A percentile compares a stretch with the other conserved stretches of the same genome.
phyloP scores from a whole-genome alignment of 1,284 basidiomycete species.

The Entoloma clypeatum region DNA sequence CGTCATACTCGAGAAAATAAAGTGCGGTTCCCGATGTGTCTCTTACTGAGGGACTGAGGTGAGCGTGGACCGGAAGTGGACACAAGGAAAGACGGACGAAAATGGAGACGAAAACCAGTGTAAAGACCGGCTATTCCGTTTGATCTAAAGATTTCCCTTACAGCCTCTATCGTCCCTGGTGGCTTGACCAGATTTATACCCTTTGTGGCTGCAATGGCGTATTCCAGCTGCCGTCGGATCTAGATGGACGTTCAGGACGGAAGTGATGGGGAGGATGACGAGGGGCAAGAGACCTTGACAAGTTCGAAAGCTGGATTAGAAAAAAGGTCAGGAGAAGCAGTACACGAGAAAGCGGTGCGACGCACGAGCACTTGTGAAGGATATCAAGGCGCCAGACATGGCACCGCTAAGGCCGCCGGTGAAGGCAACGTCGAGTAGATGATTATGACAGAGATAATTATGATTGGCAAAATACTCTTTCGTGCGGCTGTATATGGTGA shows the following conservation, averaged over 20 bases:
- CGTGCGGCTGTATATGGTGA: conserved; percentile 90
- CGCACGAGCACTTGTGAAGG: conserved; percentile 80
- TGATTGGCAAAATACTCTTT: conserved; percentile 76
- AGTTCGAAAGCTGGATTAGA: conserved; percentile 78
- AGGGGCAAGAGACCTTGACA: conserved; percentile 69
- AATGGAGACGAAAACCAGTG: conserved; percentile 81
- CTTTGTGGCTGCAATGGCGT: conserved; percentile 81
- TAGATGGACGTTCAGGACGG: conserved; percentile 26
- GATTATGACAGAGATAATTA: conserved; percentile 54
- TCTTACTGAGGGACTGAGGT: conserved; percentile 47
- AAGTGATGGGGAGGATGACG: conserved; percentile 1
- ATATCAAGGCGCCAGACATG: conserved; percentile 80
- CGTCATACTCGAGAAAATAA: conserved; percentile 88
- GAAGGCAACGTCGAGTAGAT: conserved; percentile 65
- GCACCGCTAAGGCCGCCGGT: conserved; percentile 79
- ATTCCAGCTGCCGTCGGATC: conserved; percentile 92
- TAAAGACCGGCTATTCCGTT: conserved; percentile 76
- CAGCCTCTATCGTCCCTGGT: conserved; percentile 71
- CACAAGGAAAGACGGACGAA: conserved; percentile 42
- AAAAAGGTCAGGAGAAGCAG: conserved; percentile 13
- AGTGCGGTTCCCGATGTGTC: conserved; percentile 80
- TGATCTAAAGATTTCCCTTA: conserved; percentile 61
- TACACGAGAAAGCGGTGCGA: conserved; percentile 24
- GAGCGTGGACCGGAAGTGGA: conserved; percentile 1
- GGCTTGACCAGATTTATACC: conserved; percentile 65